Evolutionary conservation across 495 filamentous ascomycete genomes (phyloP).

Genomic region (Stereocaulon alpinum): DNA sequence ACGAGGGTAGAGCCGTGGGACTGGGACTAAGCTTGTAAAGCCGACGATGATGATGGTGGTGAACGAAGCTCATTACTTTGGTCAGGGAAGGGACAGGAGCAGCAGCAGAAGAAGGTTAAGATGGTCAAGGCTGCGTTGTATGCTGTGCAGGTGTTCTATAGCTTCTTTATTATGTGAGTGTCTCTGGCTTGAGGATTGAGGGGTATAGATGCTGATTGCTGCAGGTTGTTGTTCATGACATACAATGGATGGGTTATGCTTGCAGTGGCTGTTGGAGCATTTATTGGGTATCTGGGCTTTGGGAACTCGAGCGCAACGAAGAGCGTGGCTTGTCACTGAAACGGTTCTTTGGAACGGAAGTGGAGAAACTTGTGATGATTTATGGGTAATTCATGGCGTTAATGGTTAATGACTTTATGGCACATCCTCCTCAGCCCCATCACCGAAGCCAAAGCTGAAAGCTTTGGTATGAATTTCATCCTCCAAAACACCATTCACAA

Average conservation of each 20-base stretch:
- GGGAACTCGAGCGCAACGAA: slow-evolving; percentile 61
- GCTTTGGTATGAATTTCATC: slow-evolving; percentile 35
- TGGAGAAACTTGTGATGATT: too few species aligned
- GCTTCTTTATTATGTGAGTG: slow-evolving; percentile 98
- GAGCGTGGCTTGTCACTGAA: slow-evolving; percentile 81
- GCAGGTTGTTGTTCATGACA: slow-evolving; percentile 97
- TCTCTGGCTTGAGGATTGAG: not conserved
- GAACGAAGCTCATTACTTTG: slow-evolving; percentile 62
- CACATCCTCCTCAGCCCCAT: slow-evolving; percentile 50
- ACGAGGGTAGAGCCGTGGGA: not conserved
- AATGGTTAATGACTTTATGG: slow-evolving; percentile 26
- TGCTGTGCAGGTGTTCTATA: slow-evolving; percentile 92
- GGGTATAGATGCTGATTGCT: slow-evolving; percentile 7
- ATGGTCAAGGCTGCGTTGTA: slow-evolving; percentile 74
- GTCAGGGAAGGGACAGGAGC: slow-evolving; percentile 47
- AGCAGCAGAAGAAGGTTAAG: slow-evolving; percentile 49
- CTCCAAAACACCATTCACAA: slow-evolving; percentile 42
- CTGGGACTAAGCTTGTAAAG: slow-evolving; percentile 25
- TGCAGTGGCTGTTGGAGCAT: slow-evolving; percentile 78
- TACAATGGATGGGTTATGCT: slow-evolving; percentile 98
- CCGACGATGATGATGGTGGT: slow-evolving; percentile 31
- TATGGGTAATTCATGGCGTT: not conserved
- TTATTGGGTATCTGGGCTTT: slow-evolving; percentile 79
- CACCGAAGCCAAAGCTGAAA: slow-evolving; percentile 79
- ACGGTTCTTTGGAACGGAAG: not conserved